A percentile compares a stretch with the other conserved stretches of the same genome.
Evolutionary conservation across 257 asterid genomes (phyloP).

Genomic region (Lantana camara): DNA sequence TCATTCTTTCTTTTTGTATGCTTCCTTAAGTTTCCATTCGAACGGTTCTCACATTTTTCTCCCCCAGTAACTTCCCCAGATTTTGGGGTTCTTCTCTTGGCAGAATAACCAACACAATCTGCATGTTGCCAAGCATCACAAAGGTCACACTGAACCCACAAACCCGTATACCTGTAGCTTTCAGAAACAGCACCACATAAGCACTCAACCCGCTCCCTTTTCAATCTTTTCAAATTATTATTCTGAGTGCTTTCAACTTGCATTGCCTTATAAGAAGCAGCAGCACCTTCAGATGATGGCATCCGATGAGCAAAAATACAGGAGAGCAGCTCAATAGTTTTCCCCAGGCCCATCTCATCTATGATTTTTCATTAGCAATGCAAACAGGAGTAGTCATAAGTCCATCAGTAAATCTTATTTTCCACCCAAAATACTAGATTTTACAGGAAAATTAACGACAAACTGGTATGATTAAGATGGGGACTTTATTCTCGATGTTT

Average conservation of each 20-base stretch:
- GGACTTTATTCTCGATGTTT: background rate
- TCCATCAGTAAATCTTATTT: conserved; percentile 30
- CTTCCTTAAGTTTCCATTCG: conserved; percentile 41
- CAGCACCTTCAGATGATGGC: conserved; percentile 59
- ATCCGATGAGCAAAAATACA: conserved; percentile 76
- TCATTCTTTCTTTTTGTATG: conserved; percentile 45
- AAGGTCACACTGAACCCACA: conserved; percentile 96
- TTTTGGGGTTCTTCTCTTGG: conserved; percentile 44
- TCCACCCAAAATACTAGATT: conserved; percentile 25
- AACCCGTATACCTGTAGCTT: conserved; percentile 72
- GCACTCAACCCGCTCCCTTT: conserved; percentile 94
- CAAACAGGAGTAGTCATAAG: conserved; percentile 33
- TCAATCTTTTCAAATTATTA: conserved; percentile 61
- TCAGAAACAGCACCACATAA: conserved; percentile 90
- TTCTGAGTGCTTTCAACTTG: conserved; percentile 44
- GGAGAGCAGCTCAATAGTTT: conserved; percentile 94
- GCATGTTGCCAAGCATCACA: conserved; percentile 99
- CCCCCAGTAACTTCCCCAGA: conserved; percentile 36
- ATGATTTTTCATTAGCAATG: conserved; percentile 32
- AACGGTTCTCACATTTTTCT: conserved; percentile 27
- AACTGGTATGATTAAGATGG: background rate
- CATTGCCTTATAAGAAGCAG: conserved; percentile 35
- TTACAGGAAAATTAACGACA: conserved; percentile 14
- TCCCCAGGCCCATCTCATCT: conserved; percentile 99
- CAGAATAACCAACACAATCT: conserved; percentile 89